Evolutionary conservation across 2,329 filamentous ascomycete genomes (phyloP).

Genomic region (Coniella vitis): DNA sequence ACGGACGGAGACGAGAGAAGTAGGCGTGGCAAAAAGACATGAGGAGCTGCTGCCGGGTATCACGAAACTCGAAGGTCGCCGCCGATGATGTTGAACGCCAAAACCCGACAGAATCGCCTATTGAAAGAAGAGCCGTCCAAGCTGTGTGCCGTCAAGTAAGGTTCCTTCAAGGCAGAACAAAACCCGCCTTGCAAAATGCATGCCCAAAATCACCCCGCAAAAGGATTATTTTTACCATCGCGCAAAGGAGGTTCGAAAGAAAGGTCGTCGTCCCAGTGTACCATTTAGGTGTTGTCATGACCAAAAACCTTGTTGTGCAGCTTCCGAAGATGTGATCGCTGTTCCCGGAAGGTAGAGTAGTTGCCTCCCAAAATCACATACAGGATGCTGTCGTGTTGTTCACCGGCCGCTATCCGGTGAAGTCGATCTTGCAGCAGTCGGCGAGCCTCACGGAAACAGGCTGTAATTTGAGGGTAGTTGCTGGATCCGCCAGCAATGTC

Average conservation of each 20-base stretch:
- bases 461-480: slow-evolving; percentile 60
- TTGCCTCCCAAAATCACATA: slow-evolving; percentile 68
- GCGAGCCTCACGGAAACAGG: slow-evolving; percentile 63
- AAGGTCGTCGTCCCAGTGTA: background rate
- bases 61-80: slow-evolving; percentile 9
- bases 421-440: slow-evolving; percentile 51
- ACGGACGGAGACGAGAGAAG: slow-evolving; percentile 4
- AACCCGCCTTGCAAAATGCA: background rate
- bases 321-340: slow-evolving; percentile 56
- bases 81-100: slow-evolving; percentile 10
- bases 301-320: slow-evolving; percentile 39
- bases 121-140: background rate
- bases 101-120: background rate
- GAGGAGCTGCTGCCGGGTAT: slow-evolving; percentile 14
- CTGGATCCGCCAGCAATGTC: slow-evolving; percentile 85
- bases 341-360: slow-evolving; percentile 65
- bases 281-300: slow-evolving; percentile 25
- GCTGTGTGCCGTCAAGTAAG: background rate
- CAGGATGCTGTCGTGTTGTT: slow-evolving; percentile 51
- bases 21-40: background rate
- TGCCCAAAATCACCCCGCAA: background rate
- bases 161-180: background rate
- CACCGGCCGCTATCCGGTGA: slow-evolving; percentile 33
- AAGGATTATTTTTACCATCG: no score
- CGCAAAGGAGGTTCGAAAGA: background rate